Evolutionary conservation across 164 flowering plant genomes (phyloP).

Genomic region (Santalum album): DNA sequence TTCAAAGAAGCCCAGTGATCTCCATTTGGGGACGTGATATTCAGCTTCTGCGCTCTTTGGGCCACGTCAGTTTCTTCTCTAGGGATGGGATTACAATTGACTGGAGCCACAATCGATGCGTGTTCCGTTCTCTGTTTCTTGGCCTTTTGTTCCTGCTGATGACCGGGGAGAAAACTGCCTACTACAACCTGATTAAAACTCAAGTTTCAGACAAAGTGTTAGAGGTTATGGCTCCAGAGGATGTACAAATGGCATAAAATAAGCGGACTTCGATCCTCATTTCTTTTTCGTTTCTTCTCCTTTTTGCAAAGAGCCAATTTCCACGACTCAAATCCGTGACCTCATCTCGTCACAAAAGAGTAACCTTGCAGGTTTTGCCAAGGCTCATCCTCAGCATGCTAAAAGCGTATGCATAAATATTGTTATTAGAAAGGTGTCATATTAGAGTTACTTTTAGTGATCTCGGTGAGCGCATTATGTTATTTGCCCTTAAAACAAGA

Average conservation of each 20-base stretch:
- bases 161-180: conserved; percentile 47
- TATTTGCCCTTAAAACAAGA: not conserved
- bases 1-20: conserved; percentile 21
- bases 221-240: not conserved
- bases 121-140: conserved; percentile 34
- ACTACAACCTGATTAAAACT: conserved; percentile 40
- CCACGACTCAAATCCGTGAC: no score
- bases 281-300: no score
- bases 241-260: no score
- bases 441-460: not conserved
- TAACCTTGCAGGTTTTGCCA: no score
- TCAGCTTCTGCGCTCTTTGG: conserved; percentile 21
- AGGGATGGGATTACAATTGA: conserved; percentile 7
- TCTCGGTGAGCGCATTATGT: not conserved
- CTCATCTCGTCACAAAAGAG: no score
- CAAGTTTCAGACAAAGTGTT: not conserved
- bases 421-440: not conserved
- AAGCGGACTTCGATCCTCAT: no score
- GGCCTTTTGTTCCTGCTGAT: conserved; percentile 41
- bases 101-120: conserved; percentile 8
- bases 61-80: conserved; percentile 12
- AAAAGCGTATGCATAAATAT: not conserved
- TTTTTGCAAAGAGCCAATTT: no score
- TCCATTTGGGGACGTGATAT: conserved; percentile 16
- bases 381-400: not conserved